Base-by-base conservation (phyloP, 768 basidiomycete species). In the Kwoniella mangroviensis region DNA sequence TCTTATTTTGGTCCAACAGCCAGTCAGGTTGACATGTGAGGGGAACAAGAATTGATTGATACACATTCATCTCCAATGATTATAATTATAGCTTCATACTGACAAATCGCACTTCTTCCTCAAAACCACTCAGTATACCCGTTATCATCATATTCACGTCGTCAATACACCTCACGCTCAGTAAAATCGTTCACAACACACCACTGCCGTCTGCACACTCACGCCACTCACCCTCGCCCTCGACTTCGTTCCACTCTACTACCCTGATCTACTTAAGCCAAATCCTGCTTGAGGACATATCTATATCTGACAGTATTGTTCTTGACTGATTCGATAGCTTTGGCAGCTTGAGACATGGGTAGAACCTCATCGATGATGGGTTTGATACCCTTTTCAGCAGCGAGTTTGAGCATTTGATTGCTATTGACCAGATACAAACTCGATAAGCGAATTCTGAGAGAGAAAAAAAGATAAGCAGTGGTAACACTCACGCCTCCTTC, bases 361-460 rank as follows among this genome's bases (percentile, higher is more conserved):
- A 87, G 67, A 52, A 81, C 65, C 59, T 78, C 65, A 59, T 79
- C 73, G 65, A 85, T 81, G 85, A 86, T 88, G 12, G 86, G 85
- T 75, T 86, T 85, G 72, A 90, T 82, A 1, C 84, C 82, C 79
- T 89, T 87, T 71, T 87, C 84, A 6, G 85, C 86, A 1, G 88
- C 88, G 40, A 90, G 85, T 61, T 87, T 80, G 45, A 90, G 85
- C 89, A 90, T 90, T 66, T 86, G 85, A 68, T 80, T 62, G 69
- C 79, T 70, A 52, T 65, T 26, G 1, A 6, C 4, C 34, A 4
- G 4, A 34, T 34, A 34, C 34, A 34, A 26, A 26, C 26, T 26
- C 26, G 4, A 26, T 26, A 26, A 26, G 26, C 26, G 26, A 26
- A 26, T 26, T 26, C 26, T 26, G 26, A 26, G 26, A 22, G 26